Percentiles rank a stretch among this genome's conserved stretches.
These are phyloP conservation scores for Arbutus unedo DNA, from an alignment of 148 eudicot species.

Conservation along the genomic window DNA sequence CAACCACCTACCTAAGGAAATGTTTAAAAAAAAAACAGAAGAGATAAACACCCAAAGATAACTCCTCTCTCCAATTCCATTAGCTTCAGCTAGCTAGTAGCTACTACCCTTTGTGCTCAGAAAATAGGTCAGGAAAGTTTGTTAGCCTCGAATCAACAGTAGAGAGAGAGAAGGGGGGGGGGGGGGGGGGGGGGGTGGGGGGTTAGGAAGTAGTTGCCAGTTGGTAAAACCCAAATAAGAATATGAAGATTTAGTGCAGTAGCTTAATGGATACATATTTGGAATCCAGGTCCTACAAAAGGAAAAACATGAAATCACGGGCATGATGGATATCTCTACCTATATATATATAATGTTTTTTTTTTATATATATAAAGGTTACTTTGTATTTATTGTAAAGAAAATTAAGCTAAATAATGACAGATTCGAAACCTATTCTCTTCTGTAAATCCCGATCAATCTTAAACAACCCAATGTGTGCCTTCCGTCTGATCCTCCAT, in stretches of 20 bases:
- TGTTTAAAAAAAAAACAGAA: conserved; percentile 17
- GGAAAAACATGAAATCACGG: conserved; percentile 28
- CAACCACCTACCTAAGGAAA: conserved; percentile 30
- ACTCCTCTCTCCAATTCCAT: conserved; percentile 2
- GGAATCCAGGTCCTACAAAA: conserved; percentile 22
- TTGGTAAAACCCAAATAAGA: conserved; percentile 1
- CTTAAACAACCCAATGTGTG: neutral
- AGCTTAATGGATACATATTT: conserved; percentile 13
- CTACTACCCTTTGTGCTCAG: neutral
- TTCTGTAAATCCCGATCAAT: conserved; percentile 1
- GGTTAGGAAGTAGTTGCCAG: conserved; percentile 1
- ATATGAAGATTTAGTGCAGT: conserved; percentile 3
- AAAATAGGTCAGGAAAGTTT: conserved; percentile 11
- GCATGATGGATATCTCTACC: conserved; percentile 17
- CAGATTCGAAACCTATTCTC: neutral
- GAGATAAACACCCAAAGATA: neutral
- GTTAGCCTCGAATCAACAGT: neutral
- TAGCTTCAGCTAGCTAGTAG: neutral
- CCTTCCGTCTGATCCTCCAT: neutral
- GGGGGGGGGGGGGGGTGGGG: neutral
- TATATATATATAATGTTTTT: neutral
- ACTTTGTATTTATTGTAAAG: neutral
- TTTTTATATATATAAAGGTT: neutral
- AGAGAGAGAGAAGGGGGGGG: neutral
- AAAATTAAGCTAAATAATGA: neutral